Evolutionary conservation across 148 eudicot species (phyloP).

Genomic region (Arctostaphylos glauca): DNA sequence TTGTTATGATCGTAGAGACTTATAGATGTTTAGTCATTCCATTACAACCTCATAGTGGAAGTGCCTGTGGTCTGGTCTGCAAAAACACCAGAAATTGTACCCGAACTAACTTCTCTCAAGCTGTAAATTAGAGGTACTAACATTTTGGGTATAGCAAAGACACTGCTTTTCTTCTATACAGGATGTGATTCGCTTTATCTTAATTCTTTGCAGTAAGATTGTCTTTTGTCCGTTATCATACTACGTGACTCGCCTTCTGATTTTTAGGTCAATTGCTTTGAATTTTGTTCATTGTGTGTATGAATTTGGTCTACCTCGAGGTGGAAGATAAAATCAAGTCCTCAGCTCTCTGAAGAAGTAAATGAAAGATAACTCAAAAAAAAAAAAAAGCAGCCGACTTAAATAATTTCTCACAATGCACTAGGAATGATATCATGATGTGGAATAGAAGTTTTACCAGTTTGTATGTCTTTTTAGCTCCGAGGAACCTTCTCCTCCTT

Average conservation of each 20-base stretch:
- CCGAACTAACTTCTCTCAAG: not conserved
- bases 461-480: not conserved
- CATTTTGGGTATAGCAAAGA: not conserved
- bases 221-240: too few relatives aligned
- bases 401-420: not conserved
- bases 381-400: not conserved
- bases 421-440: not conserved
- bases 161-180: not conserved
- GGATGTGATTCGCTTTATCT: too few relatives aligned
- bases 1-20: not conserved
- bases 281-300: not conserved
- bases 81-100: not conserved
- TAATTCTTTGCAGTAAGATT: too few relatives aligned
- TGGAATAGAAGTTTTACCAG: not conserved
- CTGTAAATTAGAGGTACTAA: constrained; percentile 13
- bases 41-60: not conserved
- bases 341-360: not conserved
- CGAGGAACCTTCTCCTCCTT: not conserved
- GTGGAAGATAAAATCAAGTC: not conserved
- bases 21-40: not conserved
- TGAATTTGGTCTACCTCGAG: not conserved
- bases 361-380: not conserved
- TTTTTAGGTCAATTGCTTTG: not conserved
- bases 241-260: not conserved
- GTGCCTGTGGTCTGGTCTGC: constrained; percentile 5